phyloP scores from a whole-genome alignment of 495 filamentous ascomycete genomes.

The Penicillium lividum region DNA sequence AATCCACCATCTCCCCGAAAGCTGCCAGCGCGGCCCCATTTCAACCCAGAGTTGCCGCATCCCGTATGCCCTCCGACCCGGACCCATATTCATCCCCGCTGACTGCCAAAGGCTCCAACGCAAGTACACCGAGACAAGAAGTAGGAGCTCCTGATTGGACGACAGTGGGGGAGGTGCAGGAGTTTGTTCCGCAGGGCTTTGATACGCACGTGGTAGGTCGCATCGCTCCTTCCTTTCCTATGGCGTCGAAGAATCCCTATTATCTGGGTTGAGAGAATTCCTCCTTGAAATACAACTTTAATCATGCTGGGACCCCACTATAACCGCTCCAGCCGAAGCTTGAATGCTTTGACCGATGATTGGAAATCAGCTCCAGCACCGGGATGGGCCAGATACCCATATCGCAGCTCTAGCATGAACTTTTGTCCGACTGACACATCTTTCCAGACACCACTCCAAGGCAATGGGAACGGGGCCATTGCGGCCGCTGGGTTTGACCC shows the following conservation, averaged over 20 bases:
- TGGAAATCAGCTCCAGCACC: constrained; percentile 7
- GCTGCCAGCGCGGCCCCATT: constrained; percentile 90
- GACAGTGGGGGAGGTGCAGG: constrained; percentile 54
- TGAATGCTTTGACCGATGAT: constrained; percentile 28
- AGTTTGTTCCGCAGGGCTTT: constrained; percentile 81
- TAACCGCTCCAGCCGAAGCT: constrained; percentile 13
- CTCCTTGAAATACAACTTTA: background rate
- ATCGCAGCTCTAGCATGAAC: constrained; percentile 12
- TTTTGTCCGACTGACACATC: constrained; percentile 25
- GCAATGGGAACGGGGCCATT: constrained; percentile 41
- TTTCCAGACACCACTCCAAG: constrained; percentile 40
- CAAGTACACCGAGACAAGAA: constrained; percentile 51
- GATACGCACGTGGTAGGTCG: constrained; percentile 64
- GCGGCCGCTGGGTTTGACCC: constrained; percentile 53
- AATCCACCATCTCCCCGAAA: constrained; percentile 77
- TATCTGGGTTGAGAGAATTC: background rate
- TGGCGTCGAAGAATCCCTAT: background rate
- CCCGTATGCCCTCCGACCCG: constrained; percentile 37
- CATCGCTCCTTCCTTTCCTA: constrained; percentile 12
- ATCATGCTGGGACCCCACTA: constrained; percentile 14
- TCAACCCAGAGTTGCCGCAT: constrained; percentile 61
- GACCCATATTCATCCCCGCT: constrained; percentile 20
- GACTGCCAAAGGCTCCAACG: constrained; percentile 42
- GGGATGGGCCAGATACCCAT: background rate
- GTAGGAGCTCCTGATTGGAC: constrained; percentile 55